A percentile compares a stretch with the other conserved stretches of the same genome.
Evolutionary conservation across 2,329 filamentous ascomycete species (phyloP).

Genomic region (Penicillium sumatraense): DNA sequence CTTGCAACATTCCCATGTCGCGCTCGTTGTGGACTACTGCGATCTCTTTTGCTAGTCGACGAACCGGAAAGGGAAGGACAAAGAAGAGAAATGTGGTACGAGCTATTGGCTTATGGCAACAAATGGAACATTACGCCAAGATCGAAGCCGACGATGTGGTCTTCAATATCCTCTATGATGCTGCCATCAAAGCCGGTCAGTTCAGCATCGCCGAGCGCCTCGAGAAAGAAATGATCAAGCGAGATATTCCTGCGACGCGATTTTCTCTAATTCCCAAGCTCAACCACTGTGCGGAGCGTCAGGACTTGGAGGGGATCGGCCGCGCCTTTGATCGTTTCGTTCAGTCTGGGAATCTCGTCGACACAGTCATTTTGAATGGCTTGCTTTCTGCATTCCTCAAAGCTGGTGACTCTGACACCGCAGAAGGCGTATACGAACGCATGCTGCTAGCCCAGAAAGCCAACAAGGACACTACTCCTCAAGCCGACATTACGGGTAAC

Average conservation of each 20-base stretch:
- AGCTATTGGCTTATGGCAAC: slow-evolving; percentile 78
- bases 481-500: background rate
- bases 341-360: slow-evolving; percentile 82
- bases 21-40: slow-evolving; percentile 80
- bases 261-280: slow-evolving; percentile 83
- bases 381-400: slow-evolving; percentile 79
- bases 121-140: slow-evolving; percentile 79
- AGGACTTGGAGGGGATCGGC: slow-evolving; percentile 74
- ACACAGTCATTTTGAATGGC: slow-evolving; percentile 84
- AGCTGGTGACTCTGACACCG: slow-evolving; percentile 75
- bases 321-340: slow-evolving; percentile 82
- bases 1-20: slow-evolving; percentile 70
- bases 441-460: slow-evolving; percentile 71
- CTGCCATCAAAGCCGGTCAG: slow-evolving; percentile 83
- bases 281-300: slow-evolving; percentile 77
- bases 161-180: slow-evolving; percentile 90
- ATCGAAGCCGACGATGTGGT: slow-evolving; percentile 74
- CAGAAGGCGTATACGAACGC: slow-evolving; percentile 77
- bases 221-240: slow-evolving; percentile 75
- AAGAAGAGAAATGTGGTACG: slow-evolving; percentile 66
- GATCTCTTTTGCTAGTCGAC: slow-evolving; percentile 76
- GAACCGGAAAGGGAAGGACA: slow-evolving; percentile 58
- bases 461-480: slow-evolving; percentile 35
- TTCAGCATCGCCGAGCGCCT: slow-evolving; percentile 84
- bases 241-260: slow-evolving; percentile 72